A percentile compares a stretch with the other conserved stretches of the same genome.
These are phyloP conservation scores for Brasilioporus rufonigricans DNA, from an alignment of 768 basidiomycete genomes.

Conservation along the genomic window DNA sequence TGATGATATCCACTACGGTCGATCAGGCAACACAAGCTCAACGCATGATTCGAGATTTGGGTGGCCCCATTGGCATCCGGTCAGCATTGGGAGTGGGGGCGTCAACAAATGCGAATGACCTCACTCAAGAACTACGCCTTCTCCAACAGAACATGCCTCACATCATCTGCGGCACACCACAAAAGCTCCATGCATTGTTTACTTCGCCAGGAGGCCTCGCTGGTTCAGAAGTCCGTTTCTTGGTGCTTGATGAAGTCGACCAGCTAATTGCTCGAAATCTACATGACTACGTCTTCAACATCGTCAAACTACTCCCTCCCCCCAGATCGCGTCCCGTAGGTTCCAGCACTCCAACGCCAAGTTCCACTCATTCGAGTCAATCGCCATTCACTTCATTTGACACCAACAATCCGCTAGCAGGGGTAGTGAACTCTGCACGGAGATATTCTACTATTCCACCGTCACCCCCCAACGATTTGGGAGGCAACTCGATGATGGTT, in stretches of 20 bases:
- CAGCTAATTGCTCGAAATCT: slow-evolving; percentile 96
- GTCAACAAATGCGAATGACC: slow-evolving; percentile 57
- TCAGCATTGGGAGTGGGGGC: slow-evolving; percentile 86
- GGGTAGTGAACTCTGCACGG: slow-evolving; percentile 43
- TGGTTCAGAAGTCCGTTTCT: slow-evolving; percentile 85
- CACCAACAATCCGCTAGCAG: slow-evolving; percentile 34
- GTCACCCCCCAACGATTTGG: slow-evolving; percentile 43
- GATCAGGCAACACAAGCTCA: slow-evolving; percentile 98
- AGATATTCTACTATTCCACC: slow-evolving; percentile 57
- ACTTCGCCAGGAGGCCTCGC: slow-evolving; percentile 71
- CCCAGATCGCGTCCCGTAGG: slow-evolving; percentile 64
- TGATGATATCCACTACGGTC: slow-evolving; percentile 97
- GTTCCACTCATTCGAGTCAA: slow-evolving; percentile 34
- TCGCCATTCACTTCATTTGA: slow-evolving; percentile 49
- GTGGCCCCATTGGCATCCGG: slow-evolving; percentile 88
- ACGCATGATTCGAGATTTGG: slow-evolving; percentile 91
- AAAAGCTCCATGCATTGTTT: slow-evolving; percentile 92
- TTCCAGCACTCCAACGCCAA: slow-evolving; percentile 34
- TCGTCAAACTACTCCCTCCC: slow-evolving; percentile 90
- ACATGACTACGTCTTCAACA: slow-evolving; percentile 91
- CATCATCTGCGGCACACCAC: slow-evolving; percentile 95
- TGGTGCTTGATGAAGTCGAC: slow-evolving; percentile 97
- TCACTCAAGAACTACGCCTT: slow-evolving; percentile 73
- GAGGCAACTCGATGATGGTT: slow-evolving; percentile 37
- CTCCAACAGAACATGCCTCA: slow-evolving; percentile 93